Conservation (phyloP, 164 flowering plant genomes). For the Nelumbo lutea region DNA sequence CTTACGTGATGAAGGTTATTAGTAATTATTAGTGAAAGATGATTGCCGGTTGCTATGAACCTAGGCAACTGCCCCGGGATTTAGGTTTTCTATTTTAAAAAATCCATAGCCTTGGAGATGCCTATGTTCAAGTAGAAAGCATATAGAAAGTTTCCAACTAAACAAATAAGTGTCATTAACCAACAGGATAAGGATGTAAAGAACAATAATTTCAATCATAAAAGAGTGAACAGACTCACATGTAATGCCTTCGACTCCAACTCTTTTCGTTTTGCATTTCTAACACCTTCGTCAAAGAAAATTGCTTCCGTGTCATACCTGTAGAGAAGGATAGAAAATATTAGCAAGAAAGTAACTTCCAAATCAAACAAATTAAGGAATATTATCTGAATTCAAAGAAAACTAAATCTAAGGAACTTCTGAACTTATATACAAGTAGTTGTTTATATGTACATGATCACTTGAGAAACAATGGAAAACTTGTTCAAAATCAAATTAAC, state of each 20-base stretch:
- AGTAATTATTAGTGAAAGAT: no score
- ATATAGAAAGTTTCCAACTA: background rate
- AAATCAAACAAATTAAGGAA: background rate
- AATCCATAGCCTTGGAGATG: no score
- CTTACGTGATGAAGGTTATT: no score
- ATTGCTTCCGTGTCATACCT: conserved; percentile 58
- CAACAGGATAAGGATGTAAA: background rate
- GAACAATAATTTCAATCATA: background rate
- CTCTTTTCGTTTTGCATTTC: conserved; percentile 41
- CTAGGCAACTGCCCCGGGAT: no score
- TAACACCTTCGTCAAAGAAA: conserved; percentile 64
- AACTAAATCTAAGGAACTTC: background rate
- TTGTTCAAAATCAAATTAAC: no score
- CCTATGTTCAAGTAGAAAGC: no score
- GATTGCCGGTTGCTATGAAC: no score
- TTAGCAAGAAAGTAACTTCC: background rate
- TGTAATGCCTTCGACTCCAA: conserved; percentile 45
- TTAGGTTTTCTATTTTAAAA: no score
- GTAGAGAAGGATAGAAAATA: background rate
- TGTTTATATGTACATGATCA: no score
- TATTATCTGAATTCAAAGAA: background rate
- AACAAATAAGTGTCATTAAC: background rate
- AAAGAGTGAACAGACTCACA: conserved; percentile 26
- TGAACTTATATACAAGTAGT: no score
- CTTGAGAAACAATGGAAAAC: no score